Evolutionary conservation across 176 grass and related monocot species (phyloP).

Genomic region (Aegilops bicornis): DNA sequence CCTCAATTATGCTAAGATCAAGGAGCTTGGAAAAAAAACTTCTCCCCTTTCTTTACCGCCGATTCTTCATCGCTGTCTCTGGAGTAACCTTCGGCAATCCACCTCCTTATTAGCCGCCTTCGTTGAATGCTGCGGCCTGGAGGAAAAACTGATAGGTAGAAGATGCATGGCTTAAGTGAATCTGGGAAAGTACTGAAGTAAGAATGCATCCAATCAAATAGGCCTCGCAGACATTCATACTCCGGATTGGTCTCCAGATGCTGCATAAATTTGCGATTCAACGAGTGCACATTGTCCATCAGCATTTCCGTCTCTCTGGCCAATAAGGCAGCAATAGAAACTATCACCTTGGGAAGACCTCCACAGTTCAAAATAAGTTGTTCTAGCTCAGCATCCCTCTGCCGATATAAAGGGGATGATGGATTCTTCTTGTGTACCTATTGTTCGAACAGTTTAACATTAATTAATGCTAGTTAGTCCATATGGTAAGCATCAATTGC

Average conservation of each 20-base stretch:
- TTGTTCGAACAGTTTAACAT: neutral
- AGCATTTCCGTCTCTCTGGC: neutral
- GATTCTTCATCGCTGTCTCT: neutral
- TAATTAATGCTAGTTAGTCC: neutral
- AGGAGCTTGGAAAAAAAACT: conserved; percentile 11
- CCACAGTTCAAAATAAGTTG: conserved; percentile 16
- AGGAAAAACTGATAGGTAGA: conserved; percentile 34
- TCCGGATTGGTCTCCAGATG: neutral
- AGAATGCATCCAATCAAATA: conserved; percentile 10
- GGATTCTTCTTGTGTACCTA: neutral
- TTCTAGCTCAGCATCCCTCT: too few relatives aligned
- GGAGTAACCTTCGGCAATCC: conserved; percentile 33
- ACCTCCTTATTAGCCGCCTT: conserved; percentile 22
- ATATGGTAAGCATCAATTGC: neutral
- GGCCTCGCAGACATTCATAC: neutral
- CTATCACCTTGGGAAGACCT: conserved; percentile 38
- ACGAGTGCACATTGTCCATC: neutral
- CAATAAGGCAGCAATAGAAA: conserved; percentile 10
- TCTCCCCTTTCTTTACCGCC: neutral
- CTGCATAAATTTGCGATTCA: neutral
- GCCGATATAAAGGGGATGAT: too few relatives aligned
- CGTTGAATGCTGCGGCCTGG: neutral
- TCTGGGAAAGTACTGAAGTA: neutral
- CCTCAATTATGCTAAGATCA: neutral
- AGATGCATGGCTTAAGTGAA: conserved; percentile 35